phyloP scores from a whole-genome alignment of 1,284 basidiomycete genomes.

The Entoloma clypeatum region DNA sequence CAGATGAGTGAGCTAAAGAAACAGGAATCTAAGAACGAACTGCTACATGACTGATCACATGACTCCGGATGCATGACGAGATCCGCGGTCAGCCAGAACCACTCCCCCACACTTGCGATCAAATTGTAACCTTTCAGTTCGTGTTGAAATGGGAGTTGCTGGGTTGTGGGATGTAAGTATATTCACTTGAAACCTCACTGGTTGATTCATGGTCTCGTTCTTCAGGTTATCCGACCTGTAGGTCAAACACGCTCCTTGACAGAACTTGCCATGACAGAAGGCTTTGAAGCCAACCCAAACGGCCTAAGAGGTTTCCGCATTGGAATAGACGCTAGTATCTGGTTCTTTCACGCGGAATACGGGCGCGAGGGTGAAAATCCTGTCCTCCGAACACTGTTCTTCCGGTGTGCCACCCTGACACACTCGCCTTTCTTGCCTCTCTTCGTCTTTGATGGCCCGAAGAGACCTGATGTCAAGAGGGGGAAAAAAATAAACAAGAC shows the following conservation, averaged over 20 bases:
- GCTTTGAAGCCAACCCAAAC: slow-evolving; percentile 59
- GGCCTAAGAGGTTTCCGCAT: slow-evolving; percentile 63
- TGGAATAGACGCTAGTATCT: slow-evolving; percentile 79
- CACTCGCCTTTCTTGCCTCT: slow-evolving; percentile 79
- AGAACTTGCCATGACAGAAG: slow-evolving; percentile 64
- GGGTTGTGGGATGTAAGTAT: slow-evolving; percentile 40
- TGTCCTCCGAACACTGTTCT: slow-evolving; percentile 71
- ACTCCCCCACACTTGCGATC: too few species aligned
- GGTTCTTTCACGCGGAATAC: slow-evolving; percentile 77
- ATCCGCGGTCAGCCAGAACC: too few species aligned
- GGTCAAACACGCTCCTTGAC: slow-evolving; percentile 62
- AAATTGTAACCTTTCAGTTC: too few species aligned
- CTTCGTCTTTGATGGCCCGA: slow-evolving; percentile 93
- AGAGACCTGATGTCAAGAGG: slow-evolving; percentile 80
- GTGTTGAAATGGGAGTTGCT: slow-evolving; percentile 37
- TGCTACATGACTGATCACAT: too few species aligned
- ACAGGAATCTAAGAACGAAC: too few species aligned
- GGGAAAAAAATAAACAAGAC: slow-evolving; percentile 66
- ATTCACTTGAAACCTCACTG: background rate
- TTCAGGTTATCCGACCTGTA: slow-evolving; percentile 61
- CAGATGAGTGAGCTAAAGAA: too few species aligned
- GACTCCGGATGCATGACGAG: too few species aligned
- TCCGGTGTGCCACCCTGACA: slow-evolving; percentile 71
- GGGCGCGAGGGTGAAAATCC: slow-evolving; percentile 77
- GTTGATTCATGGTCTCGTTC: slow-evolving; percentile 1